These are phyloP conservation scores for Sequoia sempervirens DNA, from an alignment of 75 land plant genomes.

Conservation along the genomic window DNA sequence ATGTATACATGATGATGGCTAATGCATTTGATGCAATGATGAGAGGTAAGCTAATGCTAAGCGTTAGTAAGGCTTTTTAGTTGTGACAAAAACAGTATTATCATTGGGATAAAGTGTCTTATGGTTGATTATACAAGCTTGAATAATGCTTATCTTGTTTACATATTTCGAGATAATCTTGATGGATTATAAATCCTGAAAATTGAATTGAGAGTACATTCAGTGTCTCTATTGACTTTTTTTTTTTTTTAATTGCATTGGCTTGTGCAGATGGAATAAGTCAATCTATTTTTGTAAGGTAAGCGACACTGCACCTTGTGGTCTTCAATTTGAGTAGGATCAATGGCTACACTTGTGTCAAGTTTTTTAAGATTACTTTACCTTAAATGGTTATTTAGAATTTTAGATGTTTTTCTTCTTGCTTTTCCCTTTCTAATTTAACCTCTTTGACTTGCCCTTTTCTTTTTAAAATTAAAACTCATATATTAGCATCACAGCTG, in stretches of 20 bases:
- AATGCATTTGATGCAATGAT: constrained; percentile 88
- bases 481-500: background rate
- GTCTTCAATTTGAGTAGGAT: background rate
- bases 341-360: background rate
- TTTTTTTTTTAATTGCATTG: background rate
- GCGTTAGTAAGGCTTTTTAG: background rate
- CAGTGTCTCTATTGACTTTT: background rate
- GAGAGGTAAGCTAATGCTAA: constrained; percentile 48
- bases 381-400: background rate
- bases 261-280: constrained; percentile 71
- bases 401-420: background rate
- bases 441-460: background rate
- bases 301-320: background rate
- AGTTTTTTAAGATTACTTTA: background rate
- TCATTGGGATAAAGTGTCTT: constrained; percentile 3
- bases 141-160: background rate
- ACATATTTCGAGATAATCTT: background rate
- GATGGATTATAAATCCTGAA: background rate
- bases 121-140: background rate
- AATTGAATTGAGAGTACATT: background rate
- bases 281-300: constrained; percentile 94
- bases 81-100: constrained; percentile 1
- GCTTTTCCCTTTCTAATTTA: background rate
- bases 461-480: background rate
- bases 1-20: constrained; percentile 90